phyloP scores from a whole-genome alignment of 2,329 filamentous ascomycete species.

The Pestalotiopsis sp. region DNA sequence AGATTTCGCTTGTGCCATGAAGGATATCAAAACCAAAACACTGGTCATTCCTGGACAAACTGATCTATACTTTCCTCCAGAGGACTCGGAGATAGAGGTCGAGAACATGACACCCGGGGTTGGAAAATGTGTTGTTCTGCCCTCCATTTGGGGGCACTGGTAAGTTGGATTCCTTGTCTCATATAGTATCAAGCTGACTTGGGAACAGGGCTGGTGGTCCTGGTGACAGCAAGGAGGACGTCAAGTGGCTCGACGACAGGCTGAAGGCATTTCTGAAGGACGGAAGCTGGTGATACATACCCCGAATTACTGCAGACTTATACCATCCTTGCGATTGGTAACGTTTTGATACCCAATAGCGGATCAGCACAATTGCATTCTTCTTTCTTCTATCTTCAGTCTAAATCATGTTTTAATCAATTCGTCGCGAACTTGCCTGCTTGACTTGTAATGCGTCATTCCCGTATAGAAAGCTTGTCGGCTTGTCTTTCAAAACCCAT shows the following conservation, averaged over 20 bases:
- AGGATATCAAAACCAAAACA: conserved; percentile 70
- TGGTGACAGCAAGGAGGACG: conserved; percentile 70
- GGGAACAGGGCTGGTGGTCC: conserved; percentile 64
- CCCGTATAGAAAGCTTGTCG: neutral
- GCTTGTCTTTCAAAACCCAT: neutral
- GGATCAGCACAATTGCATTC: neutral
- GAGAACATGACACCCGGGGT: conserved; percentile 39
- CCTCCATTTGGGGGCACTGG: conserved; percentile 47
- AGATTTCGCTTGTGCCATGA: conserved; percentile 67
- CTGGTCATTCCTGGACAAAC: conserved; percentile 73
- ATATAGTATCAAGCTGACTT: neutral
- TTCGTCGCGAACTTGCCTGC: neutral
- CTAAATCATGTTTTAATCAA: neutral
- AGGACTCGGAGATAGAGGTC: conserved; percentile 78
- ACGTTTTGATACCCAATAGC: neutral
- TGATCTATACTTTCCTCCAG: conserved; percentile 80
- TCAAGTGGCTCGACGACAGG: conserved; percentile 70
- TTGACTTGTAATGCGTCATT: neutral
- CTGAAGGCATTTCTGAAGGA: conserved; percentile 48
- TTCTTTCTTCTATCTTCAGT: neutral
- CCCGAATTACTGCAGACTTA: neutral
- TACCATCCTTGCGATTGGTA: neutral
- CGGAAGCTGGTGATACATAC: conserved; percentile 10
- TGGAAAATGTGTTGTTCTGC: conserved; percentile 38
- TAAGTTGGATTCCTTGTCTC: conserved; percentile 13